A percentile compares a stretch with the other conserved stretches of the same genome.
Evolutionary conservation across 108 stramenopile species (phyloP).

Genomic region (Stephanodiscus triporus): DNA sequence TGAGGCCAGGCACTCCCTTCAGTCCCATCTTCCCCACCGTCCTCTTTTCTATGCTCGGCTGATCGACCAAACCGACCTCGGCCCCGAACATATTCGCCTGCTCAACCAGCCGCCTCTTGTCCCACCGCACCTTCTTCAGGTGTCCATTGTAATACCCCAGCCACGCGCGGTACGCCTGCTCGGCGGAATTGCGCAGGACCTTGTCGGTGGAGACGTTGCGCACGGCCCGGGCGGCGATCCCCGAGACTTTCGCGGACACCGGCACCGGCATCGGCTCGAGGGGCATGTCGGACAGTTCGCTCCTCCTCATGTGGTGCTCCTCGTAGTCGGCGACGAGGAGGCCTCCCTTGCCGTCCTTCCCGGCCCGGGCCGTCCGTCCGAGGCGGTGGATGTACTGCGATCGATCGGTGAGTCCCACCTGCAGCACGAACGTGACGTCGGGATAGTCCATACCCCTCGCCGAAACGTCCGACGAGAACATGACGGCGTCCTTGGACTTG

Average conservation of each 20-base stretch:
- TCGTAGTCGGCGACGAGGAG: slow-evolving; percentile 62
- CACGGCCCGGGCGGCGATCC: background rate
- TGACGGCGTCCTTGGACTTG: slow-evolving; percentile 43
- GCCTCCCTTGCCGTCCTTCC: slow-evolving; percentile 59
- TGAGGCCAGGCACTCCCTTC: slow-evolving; percentile 68
- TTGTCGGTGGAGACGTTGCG: slow-evolving; percentile 11
- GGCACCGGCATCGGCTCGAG: slow-evolving; percentile 30
- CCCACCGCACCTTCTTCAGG: slow-evolving; percentile 50
- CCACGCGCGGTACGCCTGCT: slow-evolving; percentile 69
- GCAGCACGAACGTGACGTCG: slow-evolving; percentile 76
- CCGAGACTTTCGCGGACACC: slow-evolving; percentile 6
- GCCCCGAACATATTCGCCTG: slow-evolving; percentile 58
- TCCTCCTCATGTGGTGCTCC: slow-evolving; percentile 42
- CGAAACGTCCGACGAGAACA: slow-evolving; percentile 85
- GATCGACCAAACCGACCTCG: slow-evolving; percentile 56
- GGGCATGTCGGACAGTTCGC: slow-evolving; percentile 53
- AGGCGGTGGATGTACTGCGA: slow-evolving; percentile 94
- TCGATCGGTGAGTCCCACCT: slow-evolving; percentile 75
- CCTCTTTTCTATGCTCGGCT: slow-evolving; percentile 71
- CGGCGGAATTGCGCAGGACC: slow-evolving; percentile 34
- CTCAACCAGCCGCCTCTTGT: slow-evolving; percentile 58
- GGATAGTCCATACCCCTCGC: slow-evolving; percentile 93
- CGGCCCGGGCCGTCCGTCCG: slow-evolving; percentile 92
- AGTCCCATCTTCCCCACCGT: slow-evolving; percentile 92
- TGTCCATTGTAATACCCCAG: slow-evolving; percentile 89